phyloP scores from a whole-genome alignment of 805 yeast genomes.

The Metschnikowia amazonensis region DNA sequence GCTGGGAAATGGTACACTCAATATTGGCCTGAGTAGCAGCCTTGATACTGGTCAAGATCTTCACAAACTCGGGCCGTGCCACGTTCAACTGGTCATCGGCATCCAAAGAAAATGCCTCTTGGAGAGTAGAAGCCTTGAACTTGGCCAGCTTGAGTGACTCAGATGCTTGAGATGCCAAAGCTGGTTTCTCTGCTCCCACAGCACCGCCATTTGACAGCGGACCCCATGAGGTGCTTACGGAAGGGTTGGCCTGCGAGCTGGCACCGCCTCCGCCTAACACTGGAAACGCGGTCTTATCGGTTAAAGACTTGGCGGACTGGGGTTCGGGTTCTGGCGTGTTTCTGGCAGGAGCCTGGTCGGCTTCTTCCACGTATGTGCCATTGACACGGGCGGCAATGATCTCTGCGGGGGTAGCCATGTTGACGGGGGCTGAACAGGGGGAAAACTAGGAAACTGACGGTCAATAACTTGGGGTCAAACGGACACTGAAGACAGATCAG shows the following conservation, averaged over 20 bases:
- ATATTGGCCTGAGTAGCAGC: conserved; percentile 59
- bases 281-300: conserved; percentile 61
- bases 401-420: conserved; percentile 47
- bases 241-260: conserved; percentile 11
- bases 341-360: conserved; percentile 1
- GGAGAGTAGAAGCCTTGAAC: conserved; percentile 54
- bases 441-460: conserved; percentile 3
- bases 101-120: conserved; percentile 75
- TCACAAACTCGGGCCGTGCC: conserved; percentile 61
- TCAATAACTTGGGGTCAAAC: conserved; percentile 1
- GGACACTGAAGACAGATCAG: neutral
- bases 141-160: conserved; percentile 19
- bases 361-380: conserved; percentile 21
- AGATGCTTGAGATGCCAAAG: conserved; percentile 8
- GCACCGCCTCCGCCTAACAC: conserved; percentile 49
- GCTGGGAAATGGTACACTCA: conserved; percentile 77
- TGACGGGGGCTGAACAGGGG: conserved; percentile 2
- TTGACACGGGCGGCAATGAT: conserved; percentile 45
- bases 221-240: conserved; percentile 41
- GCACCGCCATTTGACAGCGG: conserved; percentile 27
- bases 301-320: conserved; percentile 36
- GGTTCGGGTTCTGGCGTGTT: conserved; percentile 9
- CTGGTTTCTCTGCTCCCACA: conserved; percentile 15
- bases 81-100: conserved; percentile 64
- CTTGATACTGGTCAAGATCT: conserved; percentile 61